Percentiles rank a stretch among this genome's conserved stretches.
phyloP scores from a whole-genome alignment of 345 rosid genomes.

The Iberis pinnata region DNA sequence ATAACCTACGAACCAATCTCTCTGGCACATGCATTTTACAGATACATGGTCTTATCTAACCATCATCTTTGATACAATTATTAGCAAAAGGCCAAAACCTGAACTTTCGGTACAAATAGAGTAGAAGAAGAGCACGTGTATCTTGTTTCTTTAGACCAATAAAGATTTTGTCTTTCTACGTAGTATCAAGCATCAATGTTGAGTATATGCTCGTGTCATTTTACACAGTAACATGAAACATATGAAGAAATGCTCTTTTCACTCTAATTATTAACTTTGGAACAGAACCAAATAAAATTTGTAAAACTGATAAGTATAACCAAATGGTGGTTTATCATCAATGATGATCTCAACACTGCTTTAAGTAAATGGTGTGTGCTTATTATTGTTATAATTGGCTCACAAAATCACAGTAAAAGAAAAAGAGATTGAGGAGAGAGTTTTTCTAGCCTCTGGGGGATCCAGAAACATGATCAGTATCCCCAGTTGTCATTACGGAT shows the following conservation, averaged over 20 bases:
- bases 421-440: slow-evolving; percentile 3
- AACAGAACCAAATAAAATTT: slow-evolving; percentile 11
- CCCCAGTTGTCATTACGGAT: slow-evolving; percentile 97
- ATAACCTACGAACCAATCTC: slow-evolving; percentile 19
- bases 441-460: slow-evolving; percentile 1
- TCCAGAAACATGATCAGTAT: slow-evolving; percentile 36
- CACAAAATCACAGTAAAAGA: slow-evolving; percentile 27
- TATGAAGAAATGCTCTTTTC: too few relatives aligned
- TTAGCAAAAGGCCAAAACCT: slow-evolving; percentile 29
- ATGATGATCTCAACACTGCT: slow-evolving; percentile 23
- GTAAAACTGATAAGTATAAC: slow-evolving; percentile 20
- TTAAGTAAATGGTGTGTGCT: slow-evolving; percentile 22
- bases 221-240: too few relatives aligned
- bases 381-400: slow-evolving; percentile 26
- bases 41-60: slow-evolving; percentile 23
- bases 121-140: slow-evolving; percentile 27
- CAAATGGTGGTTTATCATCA: slow-evolving; percentile 28
- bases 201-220: neutral
- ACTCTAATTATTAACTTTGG: slow-evolving; percentile 14
- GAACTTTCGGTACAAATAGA: slow-evolving; percentile 20
- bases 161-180: slow-evolving; percentile 11
- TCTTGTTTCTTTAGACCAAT: slow-evolving; percentile 24
- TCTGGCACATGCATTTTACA: slow-evolving; percentile 31
- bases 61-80: slow-evolving; percentile 8
- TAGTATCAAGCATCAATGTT: neutral